Conservation (phyloP, 345 rosid species). For the Laguncularia racemosa region DNA sequence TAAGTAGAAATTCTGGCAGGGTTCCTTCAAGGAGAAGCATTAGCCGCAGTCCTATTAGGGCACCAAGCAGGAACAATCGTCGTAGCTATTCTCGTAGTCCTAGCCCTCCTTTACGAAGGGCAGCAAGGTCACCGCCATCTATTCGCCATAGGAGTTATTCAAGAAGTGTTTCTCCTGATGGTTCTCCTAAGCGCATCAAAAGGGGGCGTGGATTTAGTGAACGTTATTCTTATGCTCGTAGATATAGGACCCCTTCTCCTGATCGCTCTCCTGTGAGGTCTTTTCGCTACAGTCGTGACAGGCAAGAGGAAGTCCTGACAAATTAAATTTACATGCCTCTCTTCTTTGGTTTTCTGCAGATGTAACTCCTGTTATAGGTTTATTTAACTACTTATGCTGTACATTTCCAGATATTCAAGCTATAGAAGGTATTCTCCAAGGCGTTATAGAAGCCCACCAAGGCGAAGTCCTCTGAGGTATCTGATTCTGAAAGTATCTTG, state of each 20-base stretch:
- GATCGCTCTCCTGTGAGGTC: constrained; percentile 79
- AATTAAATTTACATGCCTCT: not conserved
- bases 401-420: constrained; percentile 43
- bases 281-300: constrained; percentile 68
- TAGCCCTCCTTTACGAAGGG: constrained; percentile 42
- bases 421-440: constrained; percentile 83
- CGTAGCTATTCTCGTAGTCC: constrained; percentile 59
- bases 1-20: constrained; percentile 43
- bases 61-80: constrained; percentile 39
- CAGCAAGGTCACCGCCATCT: constrained; percentile 49
- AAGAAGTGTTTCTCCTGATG: constrained; percentile 75
- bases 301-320: constrained; percentile 28
- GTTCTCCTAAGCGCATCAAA: constrained; percentile 71
- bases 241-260: constrained; percentile 84
- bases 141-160: constrained; percentile 66
- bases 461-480: constrained; percentile 87
- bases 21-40: constrained; percentile 12
- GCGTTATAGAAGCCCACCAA: constrained; percentile 75
- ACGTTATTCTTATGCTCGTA: constrained; percentile 78
- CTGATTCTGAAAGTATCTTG: constrained; percentile 1
- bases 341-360: too few species aligned
- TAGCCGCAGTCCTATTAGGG: constrained; percentile 19
- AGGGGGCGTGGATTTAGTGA: constrained; percentile 96
- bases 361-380: not conserved
- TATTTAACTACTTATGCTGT: not conserved